Evolutionary conservation across 176 grass and related monocot species (phyloP).

Genomic region (Tillandsia fasciculata): DNA sequence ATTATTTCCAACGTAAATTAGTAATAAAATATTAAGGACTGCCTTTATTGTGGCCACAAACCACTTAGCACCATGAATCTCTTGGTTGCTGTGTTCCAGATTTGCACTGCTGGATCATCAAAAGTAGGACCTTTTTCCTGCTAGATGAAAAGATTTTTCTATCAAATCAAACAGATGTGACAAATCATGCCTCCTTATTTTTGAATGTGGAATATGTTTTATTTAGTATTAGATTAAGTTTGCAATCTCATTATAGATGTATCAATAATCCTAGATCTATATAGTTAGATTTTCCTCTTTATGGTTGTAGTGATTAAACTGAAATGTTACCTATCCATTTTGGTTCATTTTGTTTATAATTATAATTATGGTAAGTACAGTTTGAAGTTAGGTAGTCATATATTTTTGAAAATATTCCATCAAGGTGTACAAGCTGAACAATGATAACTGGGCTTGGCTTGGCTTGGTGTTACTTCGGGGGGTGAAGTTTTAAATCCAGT

Average conservation of each 20-base stretch:
- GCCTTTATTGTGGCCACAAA: too few species aligned
- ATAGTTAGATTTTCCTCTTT: neutral
- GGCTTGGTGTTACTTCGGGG: neutral
- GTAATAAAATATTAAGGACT: too few species aligned
- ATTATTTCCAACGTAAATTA: too few species aligned
- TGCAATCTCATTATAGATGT: neutral
- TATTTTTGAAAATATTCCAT: neutral
- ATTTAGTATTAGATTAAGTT: neutral
- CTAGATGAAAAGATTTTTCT: too few species aligned
- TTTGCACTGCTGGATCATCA: too few species aligned
- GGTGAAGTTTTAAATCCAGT: neutral
- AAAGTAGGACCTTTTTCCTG: too few species aligned
- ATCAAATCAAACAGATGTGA: too few species aligned
- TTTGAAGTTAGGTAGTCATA: neutral
- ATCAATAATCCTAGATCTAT: neutral
- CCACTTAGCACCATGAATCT: too few species aligned
- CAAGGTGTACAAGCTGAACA: neutral
- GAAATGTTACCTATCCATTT: neutral
- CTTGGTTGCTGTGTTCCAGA: too few species aligned
- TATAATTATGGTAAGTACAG: neutral
- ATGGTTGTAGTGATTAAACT: neutral
- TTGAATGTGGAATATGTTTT: too few species aligned
- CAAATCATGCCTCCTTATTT: too few species aligned
- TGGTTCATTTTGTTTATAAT: neutral
- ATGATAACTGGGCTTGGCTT: neutral